These are phyloP conservation scores for Tothia fuscella DNA, from an alignment of 2,329 filamentous ascomycete genomes.

Conservation along the genomic window DNA sequence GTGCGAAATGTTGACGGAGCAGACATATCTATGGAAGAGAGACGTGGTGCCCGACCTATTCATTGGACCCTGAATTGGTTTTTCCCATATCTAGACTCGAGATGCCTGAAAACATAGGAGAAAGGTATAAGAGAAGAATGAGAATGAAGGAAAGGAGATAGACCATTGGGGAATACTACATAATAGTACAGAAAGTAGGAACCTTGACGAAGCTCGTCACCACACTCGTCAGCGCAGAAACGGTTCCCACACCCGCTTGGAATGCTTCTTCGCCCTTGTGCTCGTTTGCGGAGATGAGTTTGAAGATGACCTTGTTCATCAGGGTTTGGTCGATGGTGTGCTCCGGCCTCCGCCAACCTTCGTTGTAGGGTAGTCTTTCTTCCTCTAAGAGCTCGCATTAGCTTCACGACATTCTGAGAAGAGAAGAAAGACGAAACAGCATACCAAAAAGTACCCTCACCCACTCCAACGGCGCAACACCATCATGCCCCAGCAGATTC, in stretches of 20 bases:
- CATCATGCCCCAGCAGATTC: constrained; percentile 7
- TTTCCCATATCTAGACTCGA: too few species aligned
- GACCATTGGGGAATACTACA: too few species aligned
- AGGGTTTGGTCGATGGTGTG: background rate
- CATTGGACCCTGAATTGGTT: too few species aligned
- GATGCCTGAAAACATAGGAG: too few species aligned
- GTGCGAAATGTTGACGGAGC: too few species aligned
- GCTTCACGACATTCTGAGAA: background rate
- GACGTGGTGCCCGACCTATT: too few species aligned
- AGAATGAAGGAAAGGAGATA: too few species aligned
- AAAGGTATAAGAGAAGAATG: too few species aligned
- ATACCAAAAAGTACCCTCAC: constrained; percentile 6
- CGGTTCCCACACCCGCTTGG: constrained; percentile 7
- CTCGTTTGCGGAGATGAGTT: constrained; percentile 9
- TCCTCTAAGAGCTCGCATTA: constrained; percentile 5
- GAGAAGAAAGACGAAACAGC: background rate
- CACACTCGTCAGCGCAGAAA: constrained; percentile 1
- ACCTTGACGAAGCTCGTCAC: constrained; percentile 9
- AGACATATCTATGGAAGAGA: too few species aligned
- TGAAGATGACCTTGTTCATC: constrained; percentile 10
- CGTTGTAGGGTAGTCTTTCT: constrained; percentile 8
- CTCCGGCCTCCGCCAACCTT: constrained; percentile 6
- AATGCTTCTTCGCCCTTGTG: constrained; percentile 10
- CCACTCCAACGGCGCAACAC: constrained; percentile 5
- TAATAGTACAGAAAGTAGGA: constrained; percentile 4